Conservation (phyloP, 768 basidiomycete genomes). For the Pisolithus albus region DNA sequence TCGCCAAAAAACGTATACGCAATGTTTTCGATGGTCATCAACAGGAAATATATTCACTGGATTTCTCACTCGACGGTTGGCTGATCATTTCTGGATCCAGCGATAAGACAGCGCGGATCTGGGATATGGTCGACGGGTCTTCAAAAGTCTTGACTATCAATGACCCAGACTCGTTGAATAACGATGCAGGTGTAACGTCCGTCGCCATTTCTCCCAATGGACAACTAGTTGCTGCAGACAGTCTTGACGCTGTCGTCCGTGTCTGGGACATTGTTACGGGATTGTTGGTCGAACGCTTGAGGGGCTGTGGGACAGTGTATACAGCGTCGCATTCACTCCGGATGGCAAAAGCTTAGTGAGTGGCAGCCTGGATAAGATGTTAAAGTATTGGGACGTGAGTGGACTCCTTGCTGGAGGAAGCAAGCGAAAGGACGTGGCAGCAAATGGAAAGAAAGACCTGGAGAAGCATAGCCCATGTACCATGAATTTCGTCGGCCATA, state of each 20-base stretch:
- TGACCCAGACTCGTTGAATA: constrained; percentile 42
- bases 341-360: constrained; percentile 86
- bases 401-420: constrained; percentile 22
- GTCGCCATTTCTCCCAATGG: constrained; percentile 78
- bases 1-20: constrained; percentile 69
- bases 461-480: constrained; percentile 53
- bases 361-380: constrained; percentile 83
- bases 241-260: constrained; percentile 68
- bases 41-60: constrained; percentile 91
- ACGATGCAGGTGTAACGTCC: constrained; percentile 67
- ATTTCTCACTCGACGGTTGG: constrained; percentile 81
- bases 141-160: constrained; percentile 34
- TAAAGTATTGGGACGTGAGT: constrained; percentile 80
- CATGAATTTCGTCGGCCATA: constrained; percentile 87
- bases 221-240: constrained; percentile 56
- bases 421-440: constrained; percentile 28
- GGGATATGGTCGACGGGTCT: constrained; percentile 47
- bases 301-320: constrained; percentile 82
- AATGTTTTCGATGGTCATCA: constrained; percentile 83
- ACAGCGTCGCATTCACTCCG: constrained; percentile 87
- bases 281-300: constrained; percentile 57
- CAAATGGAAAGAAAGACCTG: constrained; percentile 44
- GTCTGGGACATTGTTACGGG: constrained; percentile 74
- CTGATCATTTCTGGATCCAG: constrained; percentile 88
- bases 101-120: constrained; percentile 62